These are phyloP conservation scores for Lolium multiflorum DNA, from an alignment of 176 grass and related monocot genomes.

Conservation along the genomic window DNA sequence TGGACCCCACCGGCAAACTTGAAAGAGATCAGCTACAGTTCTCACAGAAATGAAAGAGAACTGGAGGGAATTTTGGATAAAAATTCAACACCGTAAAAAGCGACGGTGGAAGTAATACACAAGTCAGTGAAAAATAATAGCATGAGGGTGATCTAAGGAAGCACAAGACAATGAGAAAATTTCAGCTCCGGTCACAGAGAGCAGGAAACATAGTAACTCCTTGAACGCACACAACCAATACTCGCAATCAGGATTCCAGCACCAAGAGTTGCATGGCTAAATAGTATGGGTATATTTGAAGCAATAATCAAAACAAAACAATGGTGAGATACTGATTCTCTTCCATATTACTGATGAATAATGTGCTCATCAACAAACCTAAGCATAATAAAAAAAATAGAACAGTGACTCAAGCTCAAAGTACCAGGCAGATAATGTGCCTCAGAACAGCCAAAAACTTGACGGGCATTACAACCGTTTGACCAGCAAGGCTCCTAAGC, in stretches of 20 bases:
- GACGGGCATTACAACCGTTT: conserved; percentile 36
- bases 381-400: conserved; percentile 36
- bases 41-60: no score
- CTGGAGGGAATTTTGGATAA: no score
- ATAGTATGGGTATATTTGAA: neutral
- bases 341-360: conserved; percentile 39
- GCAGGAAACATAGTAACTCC: no score
- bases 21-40: no score
- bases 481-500: conserved; percentile 27
- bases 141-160: no score
- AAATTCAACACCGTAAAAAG: no score
- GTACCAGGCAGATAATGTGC: conserved; percentile 40
- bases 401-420: conserved; percentile 18
- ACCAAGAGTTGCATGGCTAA: neutral
- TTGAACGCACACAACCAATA: no score
- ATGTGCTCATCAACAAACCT: conserved; percentile 46
- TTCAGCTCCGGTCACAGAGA: no score
- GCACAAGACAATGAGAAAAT: no score
- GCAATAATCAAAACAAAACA: neutral
- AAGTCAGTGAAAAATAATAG: no score
- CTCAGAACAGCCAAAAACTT: conserved; percentile 48
- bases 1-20: no score
- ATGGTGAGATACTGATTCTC: conserved; percentile 23
- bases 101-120: no score
- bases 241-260: neutral